Base-by-base conservation (phyloP, 2,329 filamentous ascomycete genomes). In the Alternaria gaisen region DNA sequence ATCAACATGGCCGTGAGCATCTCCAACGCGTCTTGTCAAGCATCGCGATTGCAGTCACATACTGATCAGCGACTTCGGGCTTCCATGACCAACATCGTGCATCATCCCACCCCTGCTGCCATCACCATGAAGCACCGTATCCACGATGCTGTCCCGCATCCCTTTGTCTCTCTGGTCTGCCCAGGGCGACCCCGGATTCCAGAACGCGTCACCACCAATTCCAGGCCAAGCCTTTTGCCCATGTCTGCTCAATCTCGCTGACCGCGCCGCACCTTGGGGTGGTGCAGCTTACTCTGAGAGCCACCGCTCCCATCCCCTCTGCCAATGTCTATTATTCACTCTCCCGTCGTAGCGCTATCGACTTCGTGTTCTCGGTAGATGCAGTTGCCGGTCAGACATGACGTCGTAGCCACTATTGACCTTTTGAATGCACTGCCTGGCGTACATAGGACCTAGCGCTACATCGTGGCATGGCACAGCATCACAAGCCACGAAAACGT, bases 271-370 rank as follows among this genome's bases (percentile, higher is more conserved):
- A 60, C 48, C 40, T 38, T 53, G 51, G 22, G 22, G 38, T 18
- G n/a, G 32, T 43, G 14, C 38, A n/a, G 60, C 59, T 58, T 60
- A 57, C 56, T 40, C 51, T 32, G 43, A 24, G 54, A 52, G 57
- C 60, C 60, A 63, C 63, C 63, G 54, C 60, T 63, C 42, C 47
- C 42, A 36, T 41, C 41, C n/a, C 46, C 24, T 58, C 46, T 55
- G 44, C 43, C 50, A 51, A 11, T 42, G 42, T 30, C 48, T 26
- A 44, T 20, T 38, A 7, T 28, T 47, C 50, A 51, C 44, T 32
- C 22, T 41, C 20, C 18, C 9, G 32, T 48, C 51, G 40, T 51
- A 58, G 28, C 44, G 57, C 58, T 38, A 57, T 36, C 24, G 11
- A 28, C 22, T 22, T 46, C 30, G 36, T 41, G 48, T 28, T 40